These are phyloP conservation scores for Suhomyces emberorum DNA, from an alignment of 805 yeast genomes.

Conservation along the genomic window DNA sequence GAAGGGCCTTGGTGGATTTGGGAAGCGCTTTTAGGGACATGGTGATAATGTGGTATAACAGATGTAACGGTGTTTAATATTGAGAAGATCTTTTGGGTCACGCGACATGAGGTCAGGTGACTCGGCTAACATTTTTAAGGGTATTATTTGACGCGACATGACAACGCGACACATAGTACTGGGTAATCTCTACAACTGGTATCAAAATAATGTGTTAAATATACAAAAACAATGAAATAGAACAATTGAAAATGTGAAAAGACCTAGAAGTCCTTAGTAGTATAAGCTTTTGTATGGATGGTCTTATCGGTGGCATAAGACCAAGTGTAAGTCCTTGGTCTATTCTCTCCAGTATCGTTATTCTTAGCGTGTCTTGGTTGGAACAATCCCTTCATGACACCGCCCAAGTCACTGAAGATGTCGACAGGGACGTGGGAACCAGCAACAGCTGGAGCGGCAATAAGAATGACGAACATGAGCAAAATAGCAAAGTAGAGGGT, in stretches of 20 bases:
- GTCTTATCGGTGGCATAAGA: constrained; percentile 52
- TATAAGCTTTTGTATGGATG: constrained; percentile 51
- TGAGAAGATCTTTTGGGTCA: no score
- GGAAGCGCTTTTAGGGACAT: constrained; percentile 29
- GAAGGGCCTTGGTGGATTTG: constrained; percentile 44
- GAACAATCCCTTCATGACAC: constrained; percentile 63
- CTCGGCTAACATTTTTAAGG: no score
- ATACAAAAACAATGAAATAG: constrained; percentile 9
- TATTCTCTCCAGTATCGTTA: constrained; percentile 74
- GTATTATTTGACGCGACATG: no score
- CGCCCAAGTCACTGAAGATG: constrained; percentile 32
- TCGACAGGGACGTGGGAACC: constrained; percentile 48
- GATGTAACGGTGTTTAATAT: no score
- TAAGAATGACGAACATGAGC: constrained; percentile 65
- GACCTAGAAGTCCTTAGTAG: constrained; percentile 46
- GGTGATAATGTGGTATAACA: background rate
- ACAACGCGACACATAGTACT: no score
- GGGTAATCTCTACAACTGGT: background rate
- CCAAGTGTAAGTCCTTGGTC: constrained; percentile 30
- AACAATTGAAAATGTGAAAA: constrained; percentile 2
- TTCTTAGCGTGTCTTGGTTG: constrained; percentile 83
- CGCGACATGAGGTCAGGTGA: no score
- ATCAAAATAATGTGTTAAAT: constrained; percentile 5
- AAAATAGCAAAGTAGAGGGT: constrained; percentile 72
- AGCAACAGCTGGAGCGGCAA: constrained; percentile 91